Conservation (phyloP, 2,329 filamentous ascomycete genomes). For the Tolypocladium album region DNA sequence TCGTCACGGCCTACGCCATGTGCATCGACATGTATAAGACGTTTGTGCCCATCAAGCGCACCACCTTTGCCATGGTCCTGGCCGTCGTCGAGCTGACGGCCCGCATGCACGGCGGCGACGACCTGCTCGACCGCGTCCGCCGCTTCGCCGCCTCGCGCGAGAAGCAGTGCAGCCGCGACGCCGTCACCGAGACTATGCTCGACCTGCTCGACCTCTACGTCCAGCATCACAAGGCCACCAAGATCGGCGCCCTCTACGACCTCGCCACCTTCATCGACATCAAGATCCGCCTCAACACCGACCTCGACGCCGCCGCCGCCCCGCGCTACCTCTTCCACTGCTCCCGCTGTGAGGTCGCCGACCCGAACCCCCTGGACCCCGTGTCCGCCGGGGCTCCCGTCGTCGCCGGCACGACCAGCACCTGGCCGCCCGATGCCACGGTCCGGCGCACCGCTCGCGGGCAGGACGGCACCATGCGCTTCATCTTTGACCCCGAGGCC, state of each 20-base stretch:
- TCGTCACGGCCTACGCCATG: slow-evolving; percentile 66
- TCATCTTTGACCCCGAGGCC: slow-evolving; percentile 73
- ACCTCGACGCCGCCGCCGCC: slow-evolving; percentile 53
- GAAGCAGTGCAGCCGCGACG: slow-evolving; percentile 31
- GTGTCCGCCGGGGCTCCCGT: slow-evolving; percentile 10
- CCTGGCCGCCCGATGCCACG: slow-evolving; percentile 23
- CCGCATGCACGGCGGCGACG: slow-evolving; percentile 48
- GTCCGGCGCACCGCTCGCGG: slow-evolving; percentile 24
- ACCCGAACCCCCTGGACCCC: slow-evolving; percentile 18
- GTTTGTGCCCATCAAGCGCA: slow-evolving; percentile 84
- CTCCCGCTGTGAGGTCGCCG: slow-evolving; percentile 35
- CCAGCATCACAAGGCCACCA: slow-evolving; percentile 65
- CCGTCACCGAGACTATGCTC: slow-evolving; percentile 66
- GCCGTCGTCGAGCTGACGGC: slow-evolving; percentile 73
- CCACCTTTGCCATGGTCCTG: slow-evolving; percentile 73
- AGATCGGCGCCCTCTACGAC: slow-evolving; percentile 60
- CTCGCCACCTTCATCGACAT: slow-evolving; percentile 74
- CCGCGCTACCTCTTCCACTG: slow-evolving; percentile 55
- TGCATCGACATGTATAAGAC: slow-evolving; percentile 88
- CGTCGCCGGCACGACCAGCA: slow-evolving; percentile 26
- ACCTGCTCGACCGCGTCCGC: slow-evolving; percentile 31
- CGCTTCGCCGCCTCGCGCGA: slow-evolving; percentile 37
- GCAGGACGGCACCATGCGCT: slow-evolving; percentile 70
- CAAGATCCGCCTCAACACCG: slow-evolving; percentile 77
- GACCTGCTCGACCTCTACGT: slow-evolving; percentile 90